These are phyloP conservation scores for Euphorbia tirucalli DNA, from an alignment of 345 rosid genomes.

Conservation along the genomic window DNA sequence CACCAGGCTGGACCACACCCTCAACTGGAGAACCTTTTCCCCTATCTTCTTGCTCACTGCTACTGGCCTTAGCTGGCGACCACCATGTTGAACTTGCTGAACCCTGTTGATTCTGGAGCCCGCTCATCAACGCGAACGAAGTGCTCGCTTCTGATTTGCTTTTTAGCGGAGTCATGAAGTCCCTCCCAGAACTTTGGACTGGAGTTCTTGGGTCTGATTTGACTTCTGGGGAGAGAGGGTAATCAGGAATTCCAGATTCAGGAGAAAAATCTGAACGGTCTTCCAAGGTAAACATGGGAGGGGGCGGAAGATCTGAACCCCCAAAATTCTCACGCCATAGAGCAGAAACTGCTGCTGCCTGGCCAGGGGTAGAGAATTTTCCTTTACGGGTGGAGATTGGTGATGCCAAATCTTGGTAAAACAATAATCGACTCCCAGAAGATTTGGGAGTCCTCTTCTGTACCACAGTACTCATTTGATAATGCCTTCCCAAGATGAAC, in stretches of 20 bases:
- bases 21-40: conserved; percentile 90
- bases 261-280: conserved; percentile 91
- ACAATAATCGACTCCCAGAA: conserved; percentile 65
- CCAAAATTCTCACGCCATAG: conserved; percentile 91
- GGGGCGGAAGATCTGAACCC: conserved; percentile 92
- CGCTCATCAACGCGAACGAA: conserved; percentile 54
- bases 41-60: conserved; percentile 75
- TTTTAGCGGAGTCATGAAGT: conserved; percentile 52
- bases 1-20: conserved; percentile 83
- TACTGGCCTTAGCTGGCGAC: conserved; percentile 56
- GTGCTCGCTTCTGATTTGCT: conserved; percentile 59
- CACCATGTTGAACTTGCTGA: conserved; percentile 65
- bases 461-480: conserved; percentile 52
- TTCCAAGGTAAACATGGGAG: conserved; percentile 83
- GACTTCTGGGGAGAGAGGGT: conserved; percentile 61
- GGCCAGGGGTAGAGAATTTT: conserved; percentile 75
- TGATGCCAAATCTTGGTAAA: conserved; percentile 86
- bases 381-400: conserved; percentile 77
- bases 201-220: conserved; percentile 65
- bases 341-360: conserved; percentile 94
- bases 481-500: conserved; percentile 1
- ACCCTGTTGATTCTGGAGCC: conserved; percentile 62
- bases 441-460: conserved; percentile 68
- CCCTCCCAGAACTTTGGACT: conserved; percentile 46
- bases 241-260: conserved; percentile 77